These are phyloP conservation scores for Fagopyrum tataricum DNA, from an alignment of 148 eudicot species.

Conservation along the genomic window DNA sequence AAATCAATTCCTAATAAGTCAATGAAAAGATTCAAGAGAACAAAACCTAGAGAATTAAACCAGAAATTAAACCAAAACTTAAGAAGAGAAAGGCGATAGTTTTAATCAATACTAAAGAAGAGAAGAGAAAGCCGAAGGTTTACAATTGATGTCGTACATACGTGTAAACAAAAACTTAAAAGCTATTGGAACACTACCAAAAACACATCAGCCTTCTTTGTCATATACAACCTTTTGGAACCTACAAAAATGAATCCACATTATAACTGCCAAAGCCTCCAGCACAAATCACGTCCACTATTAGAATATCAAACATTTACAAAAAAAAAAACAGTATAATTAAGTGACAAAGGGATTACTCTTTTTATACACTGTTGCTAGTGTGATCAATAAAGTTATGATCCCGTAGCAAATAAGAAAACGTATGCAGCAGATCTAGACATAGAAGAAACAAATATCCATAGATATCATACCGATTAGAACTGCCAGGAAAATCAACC, in stretches of 20 bases:
- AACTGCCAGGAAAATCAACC: neutral
- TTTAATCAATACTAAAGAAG: too few relatives aligned
- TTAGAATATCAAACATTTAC: neutral
- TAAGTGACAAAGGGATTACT: constrained; percentile 29
- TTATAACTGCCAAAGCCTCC: neutral
- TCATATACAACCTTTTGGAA: constrained; percentile 69
- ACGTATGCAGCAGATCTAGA: constrained; percentile 83
- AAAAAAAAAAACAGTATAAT: neutral
- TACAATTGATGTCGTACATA: too few relatives aligned
- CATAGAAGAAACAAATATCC: constrained; percentile 16
- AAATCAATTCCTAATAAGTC: too few relatives aligned
- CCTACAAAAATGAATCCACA: constrained; percentile 27
- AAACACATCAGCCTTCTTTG: constrained; percentile 69
- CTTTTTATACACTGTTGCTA: constrained; percentile 92
- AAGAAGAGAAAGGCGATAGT: too few relatives aligned
- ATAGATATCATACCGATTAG: constrained; percentile 9
- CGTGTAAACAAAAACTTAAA: too few relatives aligned
- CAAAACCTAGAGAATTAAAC: too few relatives aligned
- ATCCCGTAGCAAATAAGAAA: constrained; percentile 70
- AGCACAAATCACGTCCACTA: neutral
- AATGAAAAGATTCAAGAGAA: too few relatives aligned
- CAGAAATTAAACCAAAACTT: too few relatives aligned
- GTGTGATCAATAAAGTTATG: constrained; percentile 92
- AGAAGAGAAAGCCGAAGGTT: too few relatives aligned
- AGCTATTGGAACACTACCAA: constrained; percentile 94